Base-by-base conservation (phyloP, 2,329 filamentous ascomycete genomes). In the Botrytis fragariae region DNA sequence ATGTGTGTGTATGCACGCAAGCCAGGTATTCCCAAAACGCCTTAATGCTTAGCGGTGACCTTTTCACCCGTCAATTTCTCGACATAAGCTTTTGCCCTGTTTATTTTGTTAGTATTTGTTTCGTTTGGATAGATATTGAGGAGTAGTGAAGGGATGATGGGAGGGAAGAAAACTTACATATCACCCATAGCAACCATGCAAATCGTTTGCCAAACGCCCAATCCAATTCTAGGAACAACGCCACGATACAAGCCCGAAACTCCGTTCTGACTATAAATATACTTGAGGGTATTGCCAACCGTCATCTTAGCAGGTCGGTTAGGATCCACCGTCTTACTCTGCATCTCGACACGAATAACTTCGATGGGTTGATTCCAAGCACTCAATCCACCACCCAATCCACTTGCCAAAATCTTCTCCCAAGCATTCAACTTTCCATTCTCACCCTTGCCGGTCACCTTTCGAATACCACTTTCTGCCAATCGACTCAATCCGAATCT, bases 341-440 rank as follows among this genome's bases (percentile, higher is more conserved):
- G 96, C 94, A 99, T 98, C 89, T 99, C 96, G 75, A 99, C 95
- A 77, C 96, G 94, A 83, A 99, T 98, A 82, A 99, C 96, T 89
- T 99, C 96, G 83, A 99, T 99, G 76, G 96, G 96, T 88, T 99
- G 96, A 86, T 99, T 99, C 96, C 96, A 99, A 77, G 96, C 96
- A 76, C 91, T 94, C 80, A 99, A 87, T 82, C 96, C 96, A 89
- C 96, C 96, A 86, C 96, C 96, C 16, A 99, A 83, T 77, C 90
- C 90, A 76, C 91, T 93, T 65, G 96, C 95, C 73, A 93, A 83
- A 81, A 99, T 92, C 90, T 98, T 98, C 88, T 99, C 96, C 75
- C 86, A 82, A 44, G 92, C 90, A 78, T 85, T 86, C 76, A 99
- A 89, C 86, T 93, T 94, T 82, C 95, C 90, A 78, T 87, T 87